Evolutionary conservation across 2,329 filamentous ascomycete genomes (phyloP), one percentile per base, ranked within the genome.

Genomic region (Colletotrichum lini): DNA sequence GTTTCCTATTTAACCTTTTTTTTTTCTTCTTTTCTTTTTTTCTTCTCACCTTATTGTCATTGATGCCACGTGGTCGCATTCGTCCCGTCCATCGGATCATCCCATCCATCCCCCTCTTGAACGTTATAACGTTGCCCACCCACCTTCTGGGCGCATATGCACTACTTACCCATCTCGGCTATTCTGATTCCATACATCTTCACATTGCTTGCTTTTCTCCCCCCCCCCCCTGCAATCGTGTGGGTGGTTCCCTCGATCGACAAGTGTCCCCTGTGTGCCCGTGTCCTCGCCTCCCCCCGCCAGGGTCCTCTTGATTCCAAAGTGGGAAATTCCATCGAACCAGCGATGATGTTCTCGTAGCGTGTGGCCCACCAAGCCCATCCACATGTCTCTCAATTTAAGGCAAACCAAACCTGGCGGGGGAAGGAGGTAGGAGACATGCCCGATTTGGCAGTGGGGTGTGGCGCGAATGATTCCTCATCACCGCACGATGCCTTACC

Each of bases 381-480:
- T 47, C 38, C 21, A 47, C 18, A 23, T 61, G 59, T 61, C 45
- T 61, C 45, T 61, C n/a, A 30, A 8, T 30, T 8, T 2, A 30
- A 30, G 26, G 16, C 45, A 15, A 61, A 23, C 23, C 7, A 13
- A 16, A 26, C 44, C 26, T 35, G 10, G 58, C 16, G 15, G 21
- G 7, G 4, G 26, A 4, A 59, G 23, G 12, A 49, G 18, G 26
- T 16, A 44, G 18, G 13, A 7, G 7, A 9, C 23, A 49, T 50
- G 26, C 45, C 65, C 44, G 47, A 63, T 67, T 63, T 63, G 70
- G 40, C 59, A 42, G 38, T 18, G 30, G 23, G 26, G 35, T 54
- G 52, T 30, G 45, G 59, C 18, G 13, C 59, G 9, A 40, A 69
- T 68, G 69, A 71, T 63, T 63, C 57, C 57, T 71, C 69, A 72